phyloP scores from a whole-genome alignment of 2,329 filamentous ascomycete genomes.

The Apiospora hydei region DNA sequence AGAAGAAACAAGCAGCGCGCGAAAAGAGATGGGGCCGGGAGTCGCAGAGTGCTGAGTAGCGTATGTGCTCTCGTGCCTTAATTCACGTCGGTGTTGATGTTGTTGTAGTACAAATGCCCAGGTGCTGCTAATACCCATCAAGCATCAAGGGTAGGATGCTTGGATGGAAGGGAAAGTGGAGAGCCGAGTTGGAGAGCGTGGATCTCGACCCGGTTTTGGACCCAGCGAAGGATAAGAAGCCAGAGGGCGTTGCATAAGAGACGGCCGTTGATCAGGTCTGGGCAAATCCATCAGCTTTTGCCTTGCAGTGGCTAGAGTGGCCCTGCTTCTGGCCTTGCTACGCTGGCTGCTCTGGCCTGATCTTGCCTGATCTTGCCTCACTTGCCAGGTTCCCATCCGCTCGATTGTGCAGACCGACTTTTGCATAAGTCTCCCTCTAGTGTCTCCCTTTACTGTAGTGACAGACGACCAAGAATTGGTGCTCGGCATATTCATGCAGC shows the following conservation, averaged over 20 bases:
- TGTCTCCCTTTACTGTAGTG: no score
- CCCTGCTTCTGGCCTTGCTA: neutral
- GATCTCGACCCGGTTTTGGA: conserved; percentile 4
- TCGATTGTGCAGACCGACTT: conserved; percentile 11
- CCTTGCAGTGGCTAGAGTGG: neutral
- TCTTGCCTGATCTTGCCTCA: neutral
- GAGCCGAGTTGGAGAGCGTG: conserved; percentile 1
- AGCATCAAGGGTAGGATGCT: neutral
- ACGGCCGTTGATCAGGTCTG: neutral
- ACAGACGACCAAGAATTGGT: no score
- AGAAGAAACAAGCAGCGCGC: neutral
- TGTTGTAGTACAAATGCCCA: neutral
- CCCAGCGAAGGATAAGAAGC: neutral
- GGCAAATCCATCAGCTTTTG: conserved; percentile 15
- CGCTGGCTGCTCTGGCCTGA: neutral
- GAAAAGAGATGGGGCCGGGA: neutral
- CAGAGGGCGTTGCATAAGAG: conserved; percentile 1
- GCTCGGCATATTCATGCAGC: neutral
- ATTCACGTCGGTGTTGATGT: neutral
- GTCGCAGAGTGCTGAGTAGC: neutral
- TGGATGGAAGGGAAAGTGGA: neutral
- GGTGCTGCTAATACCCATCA: neutral
- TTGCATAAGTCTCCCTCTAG: neutral
- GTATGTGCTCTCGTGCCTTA: neutral
- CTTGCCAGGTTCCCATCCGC: neutral